Evolutionary conservation across 2,329 filamentous ascomycete species (phyloP).

Genomic region (Aurifilum marmelostoma): DNA sequence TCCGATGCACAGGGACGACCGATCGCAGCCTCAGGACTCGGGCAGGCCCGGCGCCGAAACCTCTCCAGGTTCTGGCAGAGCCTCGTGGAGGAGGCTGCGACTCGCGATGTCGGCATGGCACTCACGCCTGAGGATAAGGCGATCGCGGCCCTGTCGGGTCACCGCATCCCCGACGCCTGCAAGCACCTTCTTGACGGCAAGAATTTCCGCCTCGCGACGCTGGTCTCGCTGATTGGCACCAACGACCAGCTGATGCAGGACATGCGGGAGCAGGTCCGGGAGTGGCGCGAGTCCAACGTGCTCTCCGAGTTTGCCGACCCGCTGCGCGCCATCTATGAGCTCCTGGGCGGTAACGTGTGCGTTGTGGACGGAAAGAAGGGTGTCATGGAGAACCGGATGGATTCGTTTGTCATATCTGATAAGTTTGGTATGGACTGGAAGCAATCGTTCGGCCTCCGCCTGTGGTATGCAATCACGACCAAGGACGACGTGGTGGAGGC

Average conservation of each 20-base stretch:
- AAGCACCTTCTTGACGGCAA: constrained; percentile 74
- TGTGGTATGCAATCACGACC: constrained; percentile 81
- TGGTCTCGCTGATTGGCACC: constrained; percentile 80
- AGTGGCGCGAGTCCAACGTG: constrained; percentile 82
- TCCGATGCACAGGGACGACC: constrained; percentile 37
- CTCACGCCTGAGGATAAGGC: constrained; percentile 79
- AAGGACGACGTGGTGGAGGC: constrained; percentile 73
- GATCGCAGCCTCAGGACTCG: constrained; percentile 22
- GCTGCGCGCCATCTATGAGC: constrained; percentile 84
- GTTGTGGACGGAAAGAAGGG: constrained; percentile 76
- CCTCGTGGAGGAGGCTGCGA: constrained; percentile 64
- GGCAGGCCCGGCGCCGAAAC: constrained; percentile 58
- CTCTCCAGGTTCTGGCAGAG: constrained; percentile 70
- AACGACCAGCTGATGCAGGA: constrained; percentile 71
- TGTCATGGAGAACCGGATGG: constrained; percentile 77
- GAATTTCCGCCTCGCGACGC: constrained; percentile 81
- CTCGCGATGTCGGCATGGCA: constrained; percentile 59
- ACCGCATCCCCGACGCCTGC: constrained; percentile 82
- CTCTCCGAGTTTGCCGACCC: constrained; percentile 85
- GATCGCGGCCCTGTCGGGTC: constrained; percentile 75
- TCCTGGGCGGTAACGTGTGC: constrained; percentile 86
- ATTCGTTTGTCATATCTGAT: constrained; percentile 79
- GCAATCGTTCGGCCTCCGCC: constrained; percentile 85
- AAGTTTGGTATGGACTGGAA: constrained; percentile 90
- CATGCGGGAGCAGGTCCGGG: constrained; percentile 77